Conservation (phyloP, 2,329 filamentous ascomycete species). For the Fusarium foetens region DNA sequence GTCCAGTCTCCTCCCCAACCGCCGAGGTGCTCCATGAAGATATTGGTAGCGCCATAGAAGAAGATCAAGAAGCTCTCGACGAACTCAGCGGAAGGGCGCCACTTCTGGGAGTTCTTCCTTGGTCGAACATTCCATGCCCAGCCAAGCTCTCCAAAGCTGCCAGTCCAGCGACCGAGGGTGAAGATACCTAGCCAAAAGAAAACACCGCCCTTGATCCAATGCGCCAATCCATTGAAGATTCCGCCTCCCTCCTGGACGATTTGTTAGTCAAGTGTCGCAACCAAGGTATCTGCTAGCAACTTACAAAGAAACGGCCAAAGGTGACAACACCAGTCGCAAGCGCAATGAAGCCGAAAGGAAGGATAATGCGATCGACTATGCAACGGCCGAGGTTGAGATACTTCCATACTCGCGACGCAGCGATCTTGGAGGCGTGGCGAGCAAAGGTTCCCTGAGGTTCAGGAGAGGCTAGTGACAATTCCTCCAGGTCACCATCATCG, state of each 20-base stretch:
- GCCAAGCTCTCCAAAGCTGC: constrained; percentile 87
- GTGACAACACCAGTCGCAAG: constrained; percentile 78
- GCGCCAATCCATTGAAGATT: constrained; percentile 87
- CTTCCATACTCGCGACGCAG: constrained; percentile 66
- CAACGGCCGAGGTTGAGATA: constrained; percentile 70
- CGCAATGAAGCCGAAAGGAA: constrained; percentile 80
- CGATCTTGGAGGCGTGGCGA: constrained; percentile 63
- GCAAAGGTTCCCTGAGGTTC: constrained; percentile 62
- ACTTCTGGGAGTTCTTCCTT: constrained; percentile 62
- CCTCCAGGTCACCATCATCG: constrained; percentile 56
- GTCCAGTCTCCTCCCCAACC: constrained; percentile 77
- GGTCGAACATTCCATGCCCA: constrained; percentile 96
- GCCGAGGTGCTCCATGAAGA: constrained; percentile 90
- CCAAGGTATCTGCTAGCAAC: constrained; percentile 45
- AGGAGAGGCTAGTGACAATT: constrained; percentile 40
- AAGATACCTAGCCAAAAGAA: constrained; percentile 94
- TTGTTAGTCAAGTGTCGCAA: constrained; percentile 1
- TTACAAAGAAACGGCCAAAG: constrained; percentile 86
- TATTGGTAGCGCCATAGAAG: constrained; percentile 87
- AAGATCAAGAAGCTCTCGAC: constrained; percentile 91
- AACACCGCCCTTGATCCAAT: constrained; percentile 93
- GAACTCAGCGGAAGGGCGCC: constrained; percentile 86
- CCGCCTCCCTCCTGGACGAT: constrained; percentile 67
- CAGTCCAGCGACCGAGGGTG: constrained; percentile 89
- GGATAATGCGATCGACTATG: constrained; percentile 77